Evolutionary conservation across 2,329 filamentous ascomycete species (phyloP).

Genomic region (Lasiodiplodia gonubiensis): DNA sequence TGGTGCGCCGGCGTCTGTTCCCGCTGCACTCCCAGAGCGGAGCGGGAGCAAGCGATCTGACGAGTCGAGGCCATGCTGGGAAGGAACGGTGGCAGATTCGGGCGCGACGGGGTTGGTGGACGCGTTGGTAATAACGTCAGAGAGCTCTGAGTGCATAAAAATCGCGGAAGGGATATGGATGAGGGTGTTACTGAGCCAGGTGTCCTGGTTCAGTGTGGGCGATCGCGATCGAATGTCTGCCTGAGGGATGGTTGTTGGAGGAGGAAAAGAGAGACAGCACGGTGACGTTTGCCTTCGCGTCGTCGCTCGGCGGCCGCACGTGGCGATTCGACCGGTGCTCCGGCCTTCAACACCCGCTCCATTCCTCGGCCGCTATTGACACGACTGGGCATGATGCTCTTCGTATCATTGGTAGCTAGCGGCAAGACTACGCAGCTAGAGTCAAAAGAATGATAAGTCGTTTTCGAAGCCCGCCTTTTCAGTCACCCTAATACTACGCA

Average conservation of each 20-base stretch:
- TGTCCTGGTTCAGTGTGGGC: constrained; percentile 26
- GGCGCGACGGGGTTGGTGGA: constrained; percentile 47
- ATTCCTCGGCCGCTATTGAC: background rate
- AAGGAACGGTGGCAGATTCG: constrained; percentile 44
- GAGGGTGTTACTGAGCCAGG: constrained; percentile 28
- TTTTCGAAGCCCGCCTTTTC: no score
- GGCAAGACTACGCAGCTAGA: background rate
- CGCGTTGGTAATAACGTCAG: constrained; percentile 56
- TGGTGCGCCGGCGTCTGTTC: constrained; percentile 28
- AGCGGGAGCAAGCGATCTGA: constrained; percentile 53
- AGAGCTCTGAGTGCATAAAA: constrained; percentile 71
- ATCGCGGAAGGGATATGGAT: constrained; percentile 33
- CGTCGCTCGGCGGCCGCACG: constrained; percentile 4
- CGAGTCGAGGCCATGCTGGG: constrained; percentile 65
- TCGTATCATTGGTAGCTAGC: background rate
- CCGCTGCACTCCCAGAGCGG: constrained; percentile 35
- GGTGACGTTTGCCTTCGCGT: constrained; percentile 22
- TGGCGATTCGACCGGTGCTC: constrained; percentile 1
- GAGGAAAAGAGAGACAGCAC: constrained; percentile 1
- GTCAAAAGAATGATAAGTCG: background rate
- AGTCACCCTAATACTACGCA: background rate
- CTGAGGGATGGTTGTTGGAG: constrained; percentile 1
- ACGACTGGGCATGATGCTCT: no score
- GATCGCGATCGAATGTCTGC: constrained; percentile 12
- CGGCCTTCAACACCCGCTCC: background rate